These are phyloP conservation scores for Erythrophleum fordii DNA, from an alignment of 306 rosid species.

Conservation along the genomic window DNA sequence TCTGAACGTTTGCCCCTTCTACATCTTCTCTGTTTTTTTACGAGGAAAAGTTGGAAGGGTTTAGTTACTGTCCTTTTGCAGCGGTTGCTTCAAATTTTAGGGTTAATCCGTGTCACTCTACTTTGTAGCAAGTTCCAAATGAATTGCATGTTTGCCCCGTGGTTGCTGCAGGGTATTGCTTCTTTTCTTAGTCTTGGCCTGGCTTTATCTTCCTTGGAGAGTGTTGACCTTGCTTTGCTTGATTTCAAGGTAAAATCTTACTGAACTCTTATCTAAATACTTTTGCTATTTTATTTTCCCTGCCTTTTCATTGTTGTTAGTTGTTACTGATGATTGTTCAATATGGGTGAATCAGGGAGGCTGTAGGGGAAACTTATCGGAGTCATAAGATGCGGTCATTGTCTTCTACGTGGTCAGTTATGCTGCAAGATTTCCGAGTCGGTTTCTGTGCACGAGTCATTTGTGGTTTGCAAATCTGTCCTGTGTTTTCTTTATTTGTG, in stretches of 20 bases:
- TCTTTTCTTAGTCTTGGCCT: constrained; percentile 35
- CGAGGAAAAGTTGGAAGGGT: constrained; percentile 68
- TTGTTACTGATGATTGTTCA: constrained; percentile 16
- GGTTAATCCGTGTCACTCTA: constrained; percentile 35
- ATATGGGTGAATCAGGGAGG: constrained; percentile 51
- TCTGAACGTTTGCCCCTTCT: constrained; percentile 45
- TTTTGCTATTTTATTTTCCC: neutral
- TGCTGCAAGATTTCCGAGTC: constrained; percentile 28
- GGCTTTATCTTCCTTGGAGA: constrained; percentile 40
- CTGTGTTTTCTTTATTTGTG: constrained; percentile 24
- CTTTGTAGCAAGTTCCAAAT: constrained; percentile 31
- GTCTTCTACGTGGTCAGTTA: constrained; percentile 8
- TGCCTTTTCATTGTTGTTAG: neutral
- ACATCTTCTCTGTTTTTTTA: constrained; percentile 68
- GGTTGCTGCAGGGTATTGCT: constrained; percentile 33
- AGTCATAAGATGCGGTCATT: constrained; percentile 13
- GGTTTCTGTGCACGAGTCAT: constrained; percentile 17
- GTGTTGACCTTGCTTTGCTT: constrained; percentile 53
- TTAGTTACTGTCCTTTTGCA: constrained; percentile 41
- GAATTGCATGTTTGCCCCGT: constrained; percentile 26
- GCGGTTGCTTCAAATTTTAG: constrained; percentile 43
- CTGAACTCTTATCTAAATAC: neutral
- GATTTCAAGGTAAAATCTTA: constrained; percentile 49
- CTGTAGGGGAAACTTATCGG: constrained; percentile 29
- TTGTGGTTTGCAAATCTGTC: neutral